Percentiles rank a stretch among this genome's conserved stretches.
phyloP scores from a whole-genome alignment of 352 stramenopile genomes.

The Plasmopara muralis region DNA sequence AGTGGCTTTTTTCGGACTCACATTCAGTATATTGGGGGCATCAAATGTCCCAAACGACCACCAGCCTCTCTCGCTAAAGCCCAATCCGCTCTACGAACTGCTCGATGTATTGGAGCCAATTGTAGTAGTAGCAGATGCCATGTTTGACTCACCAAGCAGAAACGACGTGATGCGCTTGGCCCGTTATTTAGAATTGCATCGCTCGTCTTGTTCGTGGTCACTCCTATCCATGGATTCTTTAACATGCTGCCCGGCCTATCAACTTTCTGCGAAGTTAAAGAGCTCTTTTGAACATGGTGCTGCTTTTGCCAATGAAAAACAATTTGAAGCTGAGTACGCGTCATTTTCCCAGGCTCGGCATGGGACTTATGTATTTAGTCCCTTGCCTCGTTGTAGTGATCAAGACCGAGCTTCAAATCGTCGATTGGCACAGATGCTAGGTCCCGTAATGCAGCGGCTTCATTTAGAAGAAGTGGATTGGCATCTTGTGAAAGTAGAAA shows the following conservation, averaged over 20 bases:
- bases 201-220: slow-evolving; percentile 34
- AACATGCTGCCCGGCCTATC: slow-evolving; percentile 42
- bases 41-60: not conserved
- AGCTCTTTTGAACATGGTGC: slow-evolving; percentile 29
- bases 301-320: slow-evolving; percentile 32
- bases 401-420: slow-evolving; percentile 10
- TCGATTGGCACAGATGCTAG: slow-evolving; percentile 9
- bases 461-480: slow-evolving; percentile 47
- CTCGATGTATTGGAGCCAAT: slow-evolving; percentile 36
- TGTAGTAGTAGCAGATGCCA: slow-evolving; percentile 36
- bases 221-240: slow-evolving; percentile 57
- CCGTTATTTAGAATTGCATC: slow-evolving; percentile 30
- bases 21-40: slow-evolving; percentile 13
- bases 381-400: slow-evolving; percentile 16
- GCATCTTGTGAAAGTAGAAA: slow-evolving; percentile 37
- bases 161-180: slow-evolving; percentile 30
- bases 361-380: slow-evolving; percentile 28
- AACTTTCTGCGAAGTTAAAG: slow-evolving; percentile 29
- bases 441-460: slow-evolving; percentile 22
- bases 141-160: slow-evolving; percentile 26
- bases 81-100: slow-evolving; percentile 28
- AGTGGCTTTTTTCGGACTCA: slow-evolving; percentile 45
- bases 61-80: slow-evolving; percentile 9
- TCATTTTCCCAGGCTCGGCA: slow-evolving; percentile 17
- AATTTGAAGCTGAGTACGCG: slow-evolving; percentile 33